Evolutionary conservation across 129 eudicot species (phyloP).

Genomic region (Rutidosis leptorrhynchoides): DNA sequence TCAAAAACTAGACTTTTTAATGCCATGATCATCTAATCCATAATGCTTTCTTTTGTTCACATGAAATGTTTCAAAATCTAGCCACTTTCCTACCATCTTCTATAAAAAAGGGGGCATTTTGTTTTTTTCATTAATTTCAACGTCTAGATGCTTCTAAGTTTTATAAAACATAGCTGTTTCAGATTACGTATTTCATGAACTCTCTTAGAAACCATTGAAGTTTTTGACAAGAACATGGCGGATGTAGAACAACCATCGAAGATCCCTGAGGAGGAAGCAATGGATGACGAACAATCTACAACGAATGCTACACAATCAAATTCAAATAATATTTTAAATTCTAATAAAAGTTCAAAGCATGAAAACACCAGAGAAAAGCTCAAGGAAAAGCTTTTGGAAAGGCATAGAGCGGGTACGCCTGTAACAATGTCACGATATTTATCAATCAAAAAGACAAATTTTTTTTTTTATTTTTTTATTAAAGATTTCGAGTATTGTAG

Average conservation of each 20-base stretch:
- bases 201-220: slow-evolving; percentile 1
- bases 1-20: slow-evolving; percentile 16
- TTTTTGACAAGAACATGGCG: slow-evolving; percentile 18
- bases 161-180: slow-evolving; percentile 8
- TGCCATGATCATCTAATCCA: slow-evolving; percentile 18
- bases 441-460: background rate
- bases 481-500: slow-evolving; percentile 34
- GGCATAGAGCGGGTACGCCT: slow-evolving; percentile 18
- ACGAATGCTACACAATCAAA: slow-evolving; percentile 6
- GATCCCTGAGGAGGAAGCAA: slow-evolving; percentile 17
- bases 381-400: slow-evolving; percentile 14
- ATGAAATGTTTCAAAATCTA: slow-evolving; percentile 4
- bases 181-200: slow-evolving; percentile 17
- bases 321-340: slow-evolving; percentile 6
- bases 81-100: slow-evolving; percentile 25
- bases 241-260: slow-evolving; percentile 16
- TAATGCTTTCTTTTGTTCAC: slow-evolving; percentile 16
- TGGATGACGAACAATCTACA: slow-evolving; percentile 22
- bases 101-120: slow-evolving; percentile 10
- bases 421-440: background rate
- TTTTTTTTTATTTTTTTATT: background rate
- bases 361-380: slow-evolving; percentile 22
- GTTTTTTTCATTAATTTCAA: background rate
- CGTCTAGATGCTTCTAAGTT: background rate
- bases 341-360: slow-evolving; percentile 10